A percentile compares a stretch with the other conserved stretches of the same genome.
phyloP scores from a whole-genome alignment of 140 eudicot species.

The Eryngium alpinum region DNA sequence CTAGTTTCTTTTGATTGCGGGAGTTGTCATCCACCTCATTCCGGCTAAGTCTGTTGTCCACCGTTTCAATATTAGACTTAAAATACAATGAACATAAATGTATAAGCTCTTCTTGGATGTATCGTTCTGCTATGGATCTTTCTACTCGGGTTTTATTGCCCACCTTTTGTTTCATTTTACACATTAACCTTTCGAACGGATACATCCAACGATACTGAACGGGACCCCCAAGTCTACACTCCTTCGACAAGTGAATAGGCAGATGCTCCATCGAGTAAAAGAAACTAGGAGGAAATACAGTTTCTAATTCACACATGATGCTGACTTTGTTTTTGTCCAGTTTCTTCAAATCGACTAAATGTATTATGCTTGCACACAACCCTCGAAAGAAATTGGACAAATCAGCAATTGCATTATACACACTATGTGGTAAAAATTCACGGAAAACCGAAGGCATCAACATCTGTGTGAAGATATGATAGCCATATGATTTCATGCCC shows the following conservation, averaged over 20 bases:
- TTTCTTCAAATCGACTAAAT: too few species aligned
- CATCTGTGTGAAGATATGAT: too few species aligned
- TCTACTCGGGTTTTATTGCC: background rate
- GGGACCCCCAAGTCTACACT: background rate
- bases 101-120: background rate
- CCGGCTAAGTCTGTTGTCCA: background rate
- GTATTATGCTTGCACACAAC: too few species aligned
- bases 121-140: background rate
- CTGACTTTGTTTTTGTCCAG: too few species aligned
- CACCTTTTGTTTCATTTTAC: background rate
- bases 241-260: background rate
- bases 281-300: too few species aligned
- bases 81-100: background rate
- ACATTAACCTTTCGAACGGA: background rate
- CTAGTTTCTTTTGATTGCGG: background rate
- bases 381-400: too few species aligned
- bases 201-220: background rate
- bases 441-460: too few species aligned
- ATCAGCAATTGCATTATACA: too few species aligned
- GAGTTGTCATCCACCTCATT: conserved; percentile 3
- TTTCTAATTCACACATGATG: too few species aligned
- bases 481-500: too few species aligned
- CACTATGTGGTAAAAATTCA: too few species aligned
- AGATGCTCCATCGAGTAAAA: background rate
- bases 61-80: background rate